Evolutionary conservation across 768 basidiomycete genomes (phyloP), one percentile per base, ranked within the genome.

Genomic region (Russula earlei): DNA sequence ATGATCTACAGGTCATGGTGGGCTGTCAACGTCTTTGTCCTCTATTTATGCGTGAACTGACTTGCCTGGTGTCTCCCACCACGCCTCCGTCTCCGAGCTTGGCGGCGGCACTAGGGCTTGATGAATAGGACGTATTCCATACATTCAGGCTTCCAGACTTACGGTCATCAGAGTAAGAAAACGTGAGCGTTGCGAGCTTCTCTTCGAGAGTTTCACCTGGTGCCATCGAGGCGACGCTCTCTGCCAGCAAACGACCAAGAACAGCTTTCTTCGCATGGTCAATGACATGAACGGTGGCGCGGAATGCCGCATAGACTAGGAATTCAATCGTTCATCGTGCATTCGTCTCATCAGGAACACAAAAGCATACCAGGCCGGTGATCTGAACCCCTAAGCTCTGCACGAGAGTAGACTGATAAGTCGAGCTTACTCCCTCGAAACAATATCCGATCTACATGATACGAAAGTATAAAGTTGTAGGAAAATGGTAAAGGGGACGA

Each of bases 311-410:
- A 63, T 87, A 95, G 4, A 99, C 95, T 91, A 56, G 14, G 10
- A 14, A 44, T 7, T 37, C 14, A 25, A 24, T 29, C 41, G 15
- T n/a, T 34, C 15, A 47, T 29, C 37, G 45, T 9, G 22, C 6
- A 48, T 17, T 17, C 0, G 27, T 2, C 22, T 5, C 11, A 11
- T 20, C 10, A 17, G 17, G 8, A 25, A 22, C 10, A 5, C 12
- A 27, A 25, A n/a, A 49, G 60, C 72, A 50, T 59, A 85, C 91
- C 90, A 67, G 96, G 96, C 66, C 87, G 84, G 67, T 99, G 96
- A 72, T 99, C 96, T 6, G 96, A 99, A n/a, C 87, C 82, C 65
- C 75, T 77, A 54, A 99, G 71, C 62, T 95, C 91, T 7, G 90
- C 86, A 56, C 92, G 77, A 19, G 84, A 83, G 68, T 99, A 99